These are phyloP conservation scores for Gracilaria vermiculophylla DNA, from an alignment of 23 red algal genomes.

Conservation along the genomic window DNA sequence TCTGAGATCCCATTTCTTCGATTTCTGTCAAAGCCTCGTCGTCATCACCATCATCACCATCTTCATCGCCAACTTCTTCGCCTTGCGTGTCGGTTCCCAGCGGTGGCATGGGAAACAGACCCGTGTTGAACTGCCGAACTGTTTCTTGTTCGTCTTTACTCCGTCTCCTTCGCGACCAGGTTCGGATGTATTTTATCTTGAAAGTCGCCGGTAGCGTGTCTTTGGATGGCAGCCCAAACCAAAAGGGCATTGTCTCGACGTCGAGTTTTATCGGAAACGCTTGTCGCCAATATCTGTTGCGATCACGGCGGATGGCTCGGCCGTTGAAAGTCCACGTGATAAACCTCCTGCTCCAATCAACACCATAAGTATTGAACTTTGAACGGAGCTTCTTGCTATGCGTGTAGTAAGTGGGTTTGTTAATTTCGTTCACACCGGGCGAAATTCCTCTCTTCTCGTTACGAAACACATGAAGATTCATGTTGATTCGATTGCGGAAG, in stretches of 20 bases:
- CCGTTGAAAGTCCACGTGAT: constrained; percentile 76
- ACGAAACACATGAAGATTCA: constrained; percentile 72
- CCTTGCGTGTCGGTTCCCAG: not conserved
- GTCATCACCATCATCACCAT: constrained; percentile 20
- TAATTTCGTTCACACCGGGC: constrained; percentile 36
- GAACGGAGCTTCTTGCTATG: constrained; percentile 21
- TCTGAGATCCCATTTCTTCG: not conserved
- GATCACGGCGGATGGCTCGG: constrained; percentile 44
- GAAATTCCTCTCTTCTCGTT: constrained; percentile 42
- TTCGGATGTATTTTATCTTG: constrained; percentile 61
- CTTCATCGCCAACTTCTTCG: not conserved
- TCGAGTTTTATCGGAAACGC: constrained; percentile 63
- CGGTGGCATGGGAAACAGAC: not conserved
- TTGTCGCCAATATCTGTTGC: constrained; percentile 42
- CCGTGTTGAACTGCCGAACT: not conserved
- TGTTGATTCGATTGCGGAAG: constrained; percentile 44
- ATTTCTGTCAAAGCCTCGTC: constrained; percentile 33
- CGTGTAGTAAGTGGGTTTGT: constrained; percentile 40
- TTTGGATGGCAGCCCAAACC: constrained; percentile 60
- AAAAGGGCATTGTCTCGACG: constrained; percentile 67
- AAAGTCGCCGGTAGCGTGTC: constrained; percentile 34
- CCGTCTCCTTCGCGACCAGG: constrained; percentile 42
- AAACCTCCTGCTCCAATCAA: constrained; percentile 39
- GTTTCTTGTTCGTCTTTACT: not conserved
- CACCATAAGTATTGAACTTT: constrained; percentile 45